Conservation (phyloP, 2,329 filamentous ascomycete genomes). For the Nannizziopsis arthrosporioides region DNA sequence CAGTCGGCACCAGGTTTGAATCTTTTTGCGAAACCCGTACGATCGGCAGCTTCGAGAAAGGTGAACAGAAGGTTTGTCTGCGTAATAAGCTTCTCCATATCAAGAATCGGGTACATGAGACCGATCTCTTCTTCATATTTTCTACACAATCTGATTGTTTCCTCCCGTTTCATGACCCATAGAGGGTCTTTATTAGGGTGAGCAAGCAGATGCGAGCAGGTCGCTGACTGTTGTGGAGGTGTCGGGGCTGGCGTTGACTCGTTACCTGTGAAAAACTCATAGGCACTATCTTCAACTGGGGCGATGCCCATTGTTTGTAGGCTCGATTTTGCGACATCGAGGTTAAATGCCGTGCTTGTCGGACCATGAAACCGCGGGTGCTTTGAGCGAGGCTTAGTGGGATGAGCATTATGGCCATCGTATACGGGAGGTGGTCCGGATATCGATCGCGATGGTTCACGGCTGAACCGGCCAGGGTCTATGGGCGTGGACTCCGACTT, state of each 20-base stretch:
- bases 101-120: constrained; percentile 79
- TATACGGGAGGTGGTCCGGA: constrained; percentile 20
- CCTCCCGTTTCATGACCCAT: constrained; percentile 63
- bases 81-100: constrained; percentile 57
- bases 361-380: constrained; percentile 66
- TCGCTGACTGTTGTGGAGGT: constrained; percentile 30
- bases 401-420: constrained; percentile 21
- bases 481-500: constrained; percentile 26
- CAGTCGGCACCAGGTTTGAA: constrained; percentile 45
- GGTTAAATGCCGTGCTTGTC: constrained; percentile 72
- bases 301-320: constrained; percentile 82
- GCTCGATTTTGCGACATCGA: constrained; percentile 77
- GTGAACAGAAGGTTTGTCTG: constrained; percentile 59
- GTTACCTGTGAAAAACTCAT: constrained; percentile 40
- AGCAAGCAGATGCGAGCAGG: constrained; percentile 26
- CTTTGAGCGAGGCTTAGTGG: constrained; percentile 41
- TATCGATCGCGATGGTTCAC: constrained; percentile 31
- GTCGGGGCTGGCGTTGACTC: constrained; percentile 40
- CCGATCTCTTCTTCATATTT: constrained; percentile 84
- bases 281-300: constrained; percentile 45
- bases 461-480: constrained; percentile 25
- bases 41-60: constrained; percentile 58
- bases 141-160: constrained; percentile 65
- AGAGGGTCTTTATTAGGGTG: constrained; percentile 59
- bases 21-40: constrained; percentile 47